phyloP scores from a whole-genome alignment of 164 flowering plant genomes.

The Annona cherimola region DNA sequence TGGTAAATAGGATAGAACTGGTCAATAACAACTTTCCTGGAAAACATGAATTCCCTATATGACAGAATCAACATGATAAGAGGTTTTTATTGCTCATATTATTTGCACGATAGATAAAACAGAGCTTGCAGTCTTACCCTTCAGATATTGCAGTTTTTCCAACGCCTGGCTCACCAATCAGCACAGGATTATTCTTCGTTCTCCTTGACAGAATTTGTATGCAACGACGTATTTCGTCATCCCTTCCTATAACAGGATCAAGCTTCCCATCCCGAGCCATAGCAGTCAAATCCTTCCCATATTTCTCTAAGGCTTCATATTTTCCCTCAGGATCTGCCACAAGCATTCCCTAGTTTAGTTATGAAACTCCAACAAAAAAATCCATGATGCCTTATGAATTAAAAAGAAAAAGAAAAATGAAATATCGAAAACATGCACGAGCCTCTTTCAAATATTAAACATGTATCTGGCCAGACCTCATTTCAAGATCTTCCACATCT shows the following conservation, averaged over 20 bases:
- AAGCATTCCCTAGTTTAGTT: constrained; percentile 1
- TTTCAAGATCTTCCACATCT: too few relatives aligned
- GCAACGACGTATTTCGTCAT: constrained; percentile 95
- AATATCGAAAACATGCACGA: too few relatives aligned
- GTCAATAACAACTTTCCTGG: not conserved
- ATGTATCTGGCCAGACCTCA: too few relatives aligned
- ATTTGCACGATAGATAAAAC: not conserved
- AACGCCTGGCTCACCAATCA: constrained; percentile 99
- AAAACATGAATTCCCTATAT: not conserved
- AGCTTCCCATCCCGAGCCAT: constrained; percentile 94
- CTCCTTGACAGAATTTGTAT: constrained; percentile 95
- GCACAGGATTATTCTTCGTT: constrained; percentile 96
- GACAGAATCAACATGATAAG: not conserved
- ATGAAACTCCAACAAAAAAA: too few relatives aligned
- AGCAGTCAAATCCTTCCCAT: constrained; percentile 94
- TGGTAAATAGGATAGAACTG: not conserved
- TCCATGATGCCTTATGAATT: too few relatives aligned
- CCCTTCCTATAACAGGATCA: constrained; percentile 98
- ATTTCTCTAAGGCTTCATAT: constrained; percentile 87
- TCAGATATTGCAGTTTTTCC: constrained; percentile 99
- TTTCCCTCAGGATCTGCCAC: constrained; percentile 88
- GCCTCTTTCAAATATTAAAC: too few relatives aligned
- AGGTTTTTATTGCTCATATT: not conserved
- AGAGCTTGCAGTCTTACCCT: constrained; percentile 49
- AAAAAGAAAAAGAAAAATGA: too few relatives aligned